Evolutionary conservation across 192 early-diverging fungal genomes (phyloP), one percentile per base, ranked within the genome.

Genomic region (Entophlyctis helioformis): DNA sequence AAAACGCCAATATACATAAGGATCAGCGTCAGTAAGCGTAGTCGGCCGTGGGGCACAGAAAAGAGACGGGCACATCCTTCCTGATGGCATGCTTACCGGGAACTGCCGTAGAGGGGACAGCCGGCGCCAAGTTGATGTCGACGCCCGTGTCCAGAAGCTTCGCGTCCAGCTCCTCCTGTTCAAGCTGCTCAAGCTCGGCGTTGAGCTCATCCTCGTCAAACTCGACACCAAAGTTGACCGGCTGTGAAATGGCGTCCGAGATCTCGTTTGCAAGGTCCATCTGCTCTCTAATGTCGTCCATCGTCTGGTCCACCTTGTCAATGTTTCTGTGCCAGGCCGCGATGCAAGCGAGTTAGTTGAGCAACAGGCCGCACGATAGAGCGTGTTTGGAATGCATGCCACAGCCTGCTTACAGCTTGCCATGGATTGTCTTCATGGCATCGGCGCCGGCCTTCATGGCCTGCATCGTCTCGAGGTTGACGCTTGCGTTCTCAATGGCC

Each of bases 221-320:
- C 22, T 89, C 89, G n/a, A 79, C 63, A 5, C 90, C 91, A 55
- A 89, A 83, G 36, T 77, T 60, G 51, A 90, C 74, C 0, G 91
- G 91, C 59, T 82, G 81, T 35, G 89, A 83, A 54, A 98, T 90
- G 8, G 89, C 91, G 29, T 91, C 86, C 15, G 81, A 84, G 10
- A 98, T 79, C 63, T 96, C 95, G 54, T 91, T 90, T 16, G 91
- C 86, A 49, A 93, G 57, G 50, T 93, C 89, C 86, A 96, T 94
- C 60, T 98, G 91, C 48, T 98, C 95, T 24, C 86, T 78, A 49
- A 98, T 91, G 41, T 91, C 88, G 51, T 98, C 95, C 88, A 93
- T 91, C 11, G 84, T 91, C 31, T 72, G 70, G 55, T 98, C 95
- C 22, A 98, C 91, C 74, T 87, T 94, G 57, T 91, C 80, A 41